These are phyloP conservation scores for Acaromyces ingoldii DNA, from an alignment of 1,284 basidiomycete genomes.

Conservation along the genomic window DNA sequence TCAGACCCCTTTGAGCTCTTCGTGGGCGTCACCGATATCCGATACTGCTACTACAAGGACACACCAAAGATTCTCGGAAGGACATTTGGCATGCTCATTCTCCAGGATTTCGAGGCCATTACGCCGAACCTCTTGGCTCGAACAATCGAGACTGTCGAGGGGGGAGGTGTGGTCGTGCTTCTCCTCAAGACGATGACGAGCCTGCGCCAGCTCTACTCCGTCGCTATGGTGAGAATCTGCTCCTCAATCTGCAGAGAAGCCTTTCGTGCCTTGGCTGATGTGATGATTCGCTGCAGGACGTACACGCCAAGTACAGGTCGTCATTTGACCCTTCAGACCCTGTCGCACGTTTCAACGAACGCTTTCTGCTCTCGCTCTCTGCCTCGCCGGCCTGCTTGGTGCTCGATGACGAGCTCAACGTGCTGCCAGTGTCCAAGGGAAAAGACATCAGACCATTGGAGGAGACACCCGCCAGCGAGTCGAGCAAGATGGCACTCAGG, in stretches of 20 bases:
- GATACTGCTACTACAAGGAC: constrained; percentile 62
- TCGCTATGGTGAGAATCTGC: constrained; percentile 86
- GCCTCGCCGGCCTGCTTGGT: constrained; percentile 83
- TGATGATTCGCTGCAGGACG: constrained; percentile 75
- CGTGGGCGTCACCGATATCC: constrained; percentile 95
- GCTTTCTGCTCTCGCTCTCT: constrained; percentile 67
- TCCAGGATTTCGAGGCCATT: constrained; percentile 98
- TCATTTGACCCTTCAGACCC: constrained; percentile 78
- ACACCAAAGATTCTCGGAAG: constrained; percentile 66
- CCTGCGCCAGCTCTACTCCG: constrained; percentile 84
- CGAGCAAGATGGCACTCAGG: constrained; percentile 19
- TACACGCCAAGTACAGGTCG: constrained; percentile 86
- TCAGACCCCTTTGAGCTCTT: constrained; percentile 92
- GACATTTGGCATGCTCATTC: constrained; percentile 93
- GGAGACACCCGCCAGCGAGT: constrained; percentile 51
- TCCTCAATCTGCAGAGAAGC: neutral
- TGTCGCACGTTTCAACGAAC: constrained; percentile 93
- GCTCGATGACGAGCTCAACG: constrained; percentile 95
- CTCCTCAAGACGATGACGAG: constrained; percentile 93
- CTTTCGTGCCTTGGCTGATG: neutral
- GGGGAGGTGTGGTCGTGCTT: constrained; percentile 86
- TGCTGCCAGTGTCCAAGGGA: constrained; percentile 89
- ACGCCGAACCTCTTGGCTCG: constrained; percentile 94
- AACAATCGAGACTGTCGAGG: constrained; percentile 97
- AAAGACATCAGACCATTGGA: constrained; percentile 80